A percentile compares a stretch with the other conserved stretches of the same genome.
phyloP scores from a whole-genome alignment of 2,329 filamentous ascomycete species.

The Penicillium crustosum region DNA sequence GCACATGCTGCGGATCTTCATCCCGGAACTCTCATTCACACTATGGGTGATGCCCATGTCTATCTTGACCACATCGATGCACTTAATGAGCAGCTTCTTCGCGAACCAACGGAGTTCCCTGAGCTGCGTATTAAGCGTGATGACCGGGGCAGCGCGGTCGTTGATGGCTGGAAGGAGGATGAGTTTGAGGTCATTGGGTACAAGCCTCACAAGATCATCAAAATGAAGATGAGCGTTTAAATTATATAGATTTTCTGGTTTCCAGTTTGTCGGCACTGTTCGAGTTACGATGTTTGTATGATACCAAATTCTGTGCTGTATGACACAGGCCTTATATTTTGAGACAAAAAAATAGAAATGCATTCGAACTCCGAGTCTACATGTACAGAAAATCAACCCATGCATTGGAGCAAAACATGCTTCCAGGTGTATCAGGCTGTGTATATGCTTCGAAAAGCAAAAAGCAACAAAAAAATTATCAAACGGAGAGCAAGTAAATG shows the following conservation, averaged over 20 bases:
- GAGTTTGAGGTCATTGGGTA: slow-evolving; percentile 89
- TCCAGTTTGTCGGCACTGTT: not conserved
- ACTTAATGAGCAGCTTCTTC: slow-evolving; percentile 72
- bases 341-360: slow-evolving; percentile 1
- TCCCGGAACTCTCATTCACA: slow-evolving; percentile 85
- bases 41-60: slow-evolving; percentile 97
- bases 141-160: slow-evolving; percentile 73
- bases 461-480: not conserved
- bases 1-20: slow-evolving; percentile 81
- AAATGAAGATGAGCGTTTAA: slow-evolving; percentile 98
- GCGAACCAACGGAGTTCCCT: slow-evolving; percentile 80
- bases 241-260: not conserved
- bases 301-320: slow-evolving; percentile 21
- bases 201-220: slow-evolving; percentile 83
- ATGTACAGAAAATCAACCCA: not conserved
- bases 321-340: slow-evolving; percentile 1
- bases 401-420: slow-evolving; percentile 4
- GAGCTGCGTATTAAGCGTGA: slow-evolving; percentile 70
- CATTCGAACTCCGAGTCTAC: not conserved
- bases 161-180: slow-evolving; percentile 87
- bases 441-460: slow-evolving; percentile 11
- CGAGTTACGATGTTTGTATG: slow-evolving; percentile 21
- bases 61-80: slow-evolving; percentile 92
- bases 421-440: slow-evolving; percentile 11
- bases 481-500: not conserved